These are phyloP conservation scores for Lactarius trivialis DNA, from an alignment of 768 basidiomycete genomes.

Conservation along the genomic window DNA sequence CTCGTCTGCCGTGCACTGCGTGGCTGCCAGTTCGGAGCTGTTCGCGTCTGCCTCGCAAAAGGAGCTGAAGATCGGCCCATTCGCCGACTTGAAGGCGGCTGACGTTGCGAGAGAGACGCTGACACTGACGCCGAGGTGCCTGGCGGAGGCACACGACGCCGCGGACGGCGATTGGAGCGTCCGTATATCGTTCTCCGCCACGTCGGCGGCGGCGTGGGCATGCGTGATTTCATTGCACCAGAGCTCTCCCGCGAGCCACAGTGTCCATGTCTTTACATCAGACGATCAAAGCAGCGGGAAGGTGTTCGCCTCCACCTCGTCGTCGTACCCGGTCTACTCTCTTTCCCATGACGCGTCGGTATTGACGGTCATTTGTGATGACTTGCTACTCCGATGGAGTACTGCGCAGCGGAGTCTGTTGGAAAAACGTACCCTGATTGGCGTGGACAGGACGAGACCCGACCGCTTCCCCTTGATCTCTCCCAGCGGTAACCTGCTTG, in stretches of 20 bases:
- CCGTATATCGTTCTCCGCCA: conserved; percentile 3
- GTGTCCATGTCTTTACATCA: conserved; percentile 5
- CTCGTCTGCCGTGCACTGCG: conserved; percentile 6
- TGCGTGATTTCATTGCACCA: conserved; percentile 1
- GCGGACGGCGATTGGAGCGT: not conserved
- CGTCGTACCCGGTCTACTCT: conserved; percentile 8
- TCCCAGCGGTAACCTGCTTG: conserved; percentile 2
- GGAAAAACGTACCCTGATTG: too few species aligned
- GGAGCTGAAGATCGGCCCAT: conserved; percentile 16
- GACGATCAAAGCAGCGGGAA: conserved; percentile 8
- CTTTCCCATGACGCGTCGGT: conserved; percentile 11
- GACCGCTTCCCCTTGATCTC: conserved; percentile 14
- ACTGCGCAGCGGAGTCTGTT: not conserved
- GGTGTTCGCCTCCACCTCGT: conserved; percentile 1
- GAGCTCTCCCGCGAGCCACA: not conserved
- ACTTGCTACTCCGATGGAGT: conserved; percentile 2
- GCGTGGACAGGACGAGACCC: conserved; percentile 3
- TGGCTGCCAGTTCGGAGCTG: conserved; percentile 1
- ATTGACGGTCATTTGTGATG: conserved; percentile 9
- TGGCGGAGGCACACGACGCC: not conserved
- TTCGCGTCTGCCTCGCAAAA: conserved; percentile 10
- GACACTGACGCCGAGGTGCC: conserved; percentile 2
- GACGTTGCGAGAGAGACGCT: conserved; percentile 2
- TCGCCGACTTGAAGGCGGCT: not conserved
- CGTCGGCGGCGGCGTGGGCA: conserved; percentile 3